Conservation (phyloP, 2,329 filamentous ascomycete species). For the Samsoniella hepiali region DNA sequence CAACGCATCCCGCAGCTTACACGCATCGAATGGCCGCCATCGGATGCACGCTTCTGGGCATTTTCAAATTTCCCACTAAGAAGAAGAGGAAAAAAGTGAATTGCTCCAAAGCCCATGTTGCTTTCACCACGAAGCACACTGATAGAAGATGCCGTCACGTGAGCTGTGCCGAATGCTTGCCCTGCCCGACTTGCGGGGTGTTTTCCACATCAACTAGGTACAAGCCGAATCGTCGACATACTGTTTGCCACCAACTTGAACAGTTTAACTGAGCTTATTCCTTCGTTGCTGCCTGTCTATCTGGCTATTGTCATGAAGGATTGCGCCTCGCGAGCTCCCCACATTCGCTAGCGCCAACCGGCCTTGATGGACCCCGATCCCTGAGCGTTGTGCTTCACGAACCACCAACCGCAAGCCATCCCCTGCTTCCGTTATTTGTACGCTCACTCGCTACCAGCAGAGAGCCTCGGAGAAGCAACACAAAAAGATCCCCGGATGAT, state of each 20-base stretch:
- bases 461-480: not conserved
- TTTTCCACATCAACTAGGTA: too few relatives aligned
- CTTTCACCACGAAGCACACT: not conserved
- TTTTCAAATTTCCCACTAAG: too few relatives aligned
- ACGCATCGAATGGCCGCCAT: too few relatives aligned
- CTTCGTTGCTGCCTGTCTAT: not conserved
- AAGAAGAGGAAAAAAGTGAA: too few relatives aligned
- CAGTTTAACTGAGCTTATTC: not conserved
- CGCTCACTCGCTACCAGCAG: too few relatives aligned
- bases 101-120: too few relatives aligned
- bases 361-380: not conserved
- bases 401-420: not conserved
- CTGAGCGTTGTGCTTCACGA: not conserved
- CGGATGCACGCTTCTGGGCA: too few relatives aligned
- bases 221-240: not conserved
- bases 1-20: too few relatives aligned
- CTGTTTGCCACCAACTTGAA: not conserved
- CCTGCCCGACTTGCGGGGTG: not conserved
- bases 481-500: conserved; percentile 27
- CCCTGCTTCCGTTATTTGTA: not conserved
- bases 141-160: not conserved
- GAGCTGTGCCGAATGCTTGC: not conserved
- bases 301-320: not conserved
- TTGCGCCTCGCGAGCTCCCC: not conserved
- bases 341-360: not conserved